Percentiles rank a stretch among this genome's conserved stretches.
phyloP scores from a whole-genome alignment of 2,329 filamentous ascomycete genomes.

The Botryotinia calthae region DNA sequence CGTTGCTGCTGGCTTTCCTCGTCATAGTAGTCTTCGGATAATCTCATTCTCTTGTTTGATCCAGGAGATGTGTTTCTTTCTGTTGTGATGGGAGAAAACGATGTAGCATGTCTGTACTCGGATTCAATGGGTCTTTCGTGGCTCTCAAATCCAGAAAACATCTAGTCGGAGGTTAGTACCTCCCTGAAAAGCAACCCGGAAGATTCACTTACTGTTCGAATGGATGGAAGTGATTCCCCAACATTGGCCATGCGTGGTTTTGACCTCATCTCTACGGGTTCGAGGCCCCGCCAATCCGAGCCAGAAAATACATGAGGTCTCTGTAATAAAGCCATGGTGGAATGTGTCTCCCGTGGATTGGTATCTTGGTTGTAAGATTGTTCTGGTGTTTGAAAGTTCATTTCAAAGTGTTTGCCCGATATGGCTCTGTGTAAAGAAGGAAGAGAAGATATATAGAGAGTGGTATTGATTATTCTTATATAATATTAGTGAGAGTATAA shows the following conservation, averaged over 20 bases:
- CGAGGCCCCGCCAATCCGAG: slow-evolving; percentile 4
- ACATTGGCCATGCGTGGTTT: not conserved
- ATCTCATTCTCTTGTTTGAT: slow-evolving; percentile 15
- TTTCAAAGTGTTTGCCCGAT: not conserved
- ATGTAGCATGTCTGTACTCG: not conserved
- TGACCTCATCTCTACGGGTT: slow-evolving; percentile 5
- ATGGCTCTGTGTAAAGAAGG: not conserved
- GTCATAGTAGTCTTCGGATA: not conserved
- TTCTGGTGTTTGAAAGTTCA: slow-evolving; percentile 7
- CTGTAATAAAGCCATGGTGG: not conserved
- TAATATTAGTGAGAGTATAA: not conserved
- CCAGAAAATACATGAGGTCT: not conserved
- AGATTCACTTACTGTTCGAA: slow-evolving; percentile 5
- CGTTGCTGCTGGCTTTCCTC: not conserved
- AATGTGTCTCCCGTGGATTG: not conserved
- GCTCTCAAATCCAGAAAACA: not conserved
- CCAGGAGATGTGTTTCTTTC: slow-evolving; percentile 12
- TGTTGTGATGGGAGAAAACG: slow-evolving; percentile 2
- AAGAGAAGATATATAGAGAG: not conserved
- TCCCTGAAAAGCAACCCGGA: not conserved
- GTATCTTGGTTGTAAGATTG: not conserved
- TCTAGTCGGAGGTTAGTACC: not conserved
- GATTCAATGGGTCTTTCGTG: not conserved
- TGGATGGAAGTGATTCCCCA: slow-evolving; percentile 8
- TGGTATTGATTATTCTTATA: not conserved